A percentile compares a stretch with the other conserved stretches of the same genome.
phyloP scores from a whole-genome alignment of 345 rosid genomes.

The Triadica sebifera region DNA sequence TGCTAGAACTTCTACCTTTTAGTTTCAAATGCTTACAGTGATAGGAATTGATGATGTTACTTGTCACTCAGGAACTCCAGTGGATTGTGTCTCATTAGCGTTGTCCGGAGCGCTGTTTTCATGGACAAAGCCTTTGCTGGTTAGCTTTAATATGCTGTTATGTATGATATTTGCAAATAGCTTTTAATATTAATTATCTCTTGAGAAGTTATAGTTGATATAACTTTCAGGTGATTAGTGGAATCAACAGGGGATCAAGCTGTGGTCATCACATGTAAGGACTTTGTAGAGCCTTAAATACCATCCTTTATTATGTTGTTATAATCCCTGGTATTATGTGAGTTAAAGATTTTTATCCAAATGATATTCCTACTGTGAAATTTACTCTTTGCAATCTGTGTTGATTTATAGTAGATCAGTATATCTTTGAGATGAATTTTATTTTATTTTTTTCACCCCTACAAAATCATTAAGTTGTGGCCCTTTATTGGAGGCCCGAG shows the following conservation, averaged over 20 bases:
- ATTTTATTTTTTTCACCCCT: background rate
- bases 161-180: slow-evolving; percentile 2
- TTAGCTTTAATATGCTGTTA: slow-evolving; percentile 38
- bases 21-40: slow-evolving; percentile 12
- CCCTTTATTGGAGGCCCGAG: slow-evolving; percentile 11
- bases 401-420: no score
- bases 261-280: slow-evolving; percentile 87
- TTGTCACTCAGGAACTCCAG: slow-evolving; percentile 86
- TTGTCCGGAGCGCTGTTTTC: slow-evolving; percentile 92
- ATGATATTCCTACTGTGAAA: no score
- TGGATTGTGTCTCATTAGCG: slow-evolving; percentile 93
- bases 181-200: slow-evolving; percentile 10
- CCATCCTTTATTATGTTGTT: slow-evolving; percentile 12
- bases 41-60: slow-evolving; percentile 21
- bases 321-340: no score
- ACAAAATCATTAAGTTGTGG: background rate
- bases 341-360: no score
- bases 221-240: slow-evolving; percentile 80
- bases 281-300: slow-evolving; percentile 2
- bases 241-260: slow-evolving; percentile 84
- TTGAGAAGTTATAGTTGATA: slow-evolving; percentile 11
- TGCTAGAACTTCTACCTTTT: slow-evolving; percentile 9
- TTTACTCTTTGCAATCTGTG: no score
- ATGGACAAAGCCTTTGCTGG: slow-evolving; percentile 94
- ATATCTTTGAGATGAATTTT: background rate